phyloP scores from a whole-genome alignment of 164 flowering plant genomes.

The Platanus orientalis region DNA sequence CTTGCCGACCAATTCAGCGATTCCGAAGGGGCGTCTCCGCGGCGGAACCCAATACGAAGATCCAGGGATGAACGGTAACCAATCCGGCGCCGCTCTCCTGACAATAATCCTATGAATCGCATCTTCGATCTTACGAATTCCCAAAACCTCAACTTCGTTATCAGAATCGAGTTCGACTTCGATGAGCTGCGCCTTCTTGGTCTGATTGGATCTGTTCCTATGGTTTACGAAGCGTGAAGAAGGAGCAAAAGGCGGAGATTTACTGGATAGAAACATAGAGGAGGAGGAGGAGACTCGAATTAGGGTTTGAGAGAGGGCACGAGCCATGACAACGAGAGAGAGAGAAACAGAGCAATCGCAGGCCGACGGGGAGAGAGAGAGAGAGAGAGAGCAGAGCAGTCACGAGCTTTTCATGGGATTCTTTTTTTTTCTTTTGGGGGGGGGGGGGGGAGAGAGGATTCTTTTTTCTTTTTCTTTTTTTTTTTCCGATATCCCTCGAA shows the following conservation, averaged over 20 bases:
- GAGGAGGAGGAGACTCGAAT: neutral
- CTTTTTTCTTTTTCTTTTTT: no score
- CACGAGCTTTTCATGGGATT: no score
- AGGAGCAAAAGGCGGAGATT: neutral
- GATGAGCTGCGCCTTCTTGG: neutral
- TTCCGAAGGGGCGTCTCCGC: conserved; percentile 12
- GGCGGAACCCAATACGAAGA: conserved; percentile 35
- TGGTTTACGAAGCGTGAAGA: neutral
- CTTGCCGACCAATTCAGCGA: conserved; percentile 12
- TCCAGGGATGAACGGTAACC: conserved; percentile 30
- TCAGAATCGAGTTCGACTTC: neutral
- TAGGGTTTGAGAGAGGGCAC: neutral
- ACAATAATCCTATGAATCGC: conserved; percentile 23
- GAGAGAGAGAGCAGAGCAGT: no score
- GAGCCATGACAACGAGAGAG: neutral
- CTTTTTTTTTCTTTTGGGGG: no score
- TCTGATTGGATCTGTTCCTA: neutral
- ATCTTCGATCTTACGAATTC: conserved; percentile 23
- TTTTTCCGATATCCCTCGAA: no score
- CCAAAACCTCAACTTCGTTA: conserved; percentile 1
- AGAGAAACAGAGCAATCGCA: no score
- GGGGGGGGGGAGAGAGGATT: no score
- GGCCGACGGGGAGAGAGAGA: no score
- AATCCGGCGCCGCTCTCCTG: conserved; percentile 28
- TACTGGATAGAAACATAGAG: neutral